Evolutionary conservation across 2,329 filamentous ascomycete species (phyloP), one percentile per base, ranked within the genome.

Genomic region (Teratosphaeria epicoccoides): DNA sequence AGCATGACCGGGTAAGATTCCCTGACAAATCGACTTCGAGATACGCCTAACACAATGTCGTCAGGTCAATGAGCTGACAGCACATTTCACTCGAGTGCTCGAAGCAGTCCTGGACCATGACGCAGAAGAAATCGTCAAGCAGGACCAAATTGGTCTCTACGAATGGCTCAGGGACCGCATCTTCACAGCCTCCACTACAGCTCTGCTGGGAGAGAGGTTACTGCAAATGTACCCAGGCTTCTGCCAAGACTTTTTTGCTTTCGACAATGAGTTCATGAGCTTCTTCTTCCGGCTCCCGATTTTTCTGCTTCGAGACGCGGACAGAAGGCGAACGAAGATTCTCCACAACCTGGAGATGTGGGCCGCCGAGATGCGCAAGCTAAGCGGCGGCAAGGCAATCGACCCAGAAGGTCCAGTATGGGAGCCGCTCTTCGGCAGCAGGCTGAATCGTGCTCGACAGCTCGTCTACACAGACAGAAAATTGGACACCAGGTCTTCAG

Each of bases 21-120:
- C n/a, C 33, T 17, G 20, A 40, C 14, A 20, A n/a, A 9, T 14
- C 33, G 20, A 7, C 20, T 6, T 9, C 20, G n/a, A 17, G 14
- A 40, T 40, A 17, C 9, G 12, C 11, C 44, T 46, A 6, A 58
- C 60, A 20, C 62, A 58, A 25, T 52, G 53, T n/a, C 61, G 63
- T 20, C 53, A 52, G n/a, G 64, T 66, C 10, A 64, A 64, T 44
- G 64, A 66, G 46, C 57, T 67, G 4, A 66, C 62, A 1, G 43
- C 48, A 1, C 51, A 62, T 22, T 66, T 67, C 47, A 55, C 52
- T 1, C 49, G 49, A 24, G 52, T 58, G 4, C 47, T 66, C 2
- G 53, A 55, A 5, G 44, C 56, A 3, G 55, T 59, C 2, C 53
- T 65, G 5, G 51, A 52, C 20, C 43, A 53, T 47, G 60, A 63